Evolutionary conservation across 768 basidiomycete species (phyloP).

Genomic region (Hydnum rufescens): DNA sequence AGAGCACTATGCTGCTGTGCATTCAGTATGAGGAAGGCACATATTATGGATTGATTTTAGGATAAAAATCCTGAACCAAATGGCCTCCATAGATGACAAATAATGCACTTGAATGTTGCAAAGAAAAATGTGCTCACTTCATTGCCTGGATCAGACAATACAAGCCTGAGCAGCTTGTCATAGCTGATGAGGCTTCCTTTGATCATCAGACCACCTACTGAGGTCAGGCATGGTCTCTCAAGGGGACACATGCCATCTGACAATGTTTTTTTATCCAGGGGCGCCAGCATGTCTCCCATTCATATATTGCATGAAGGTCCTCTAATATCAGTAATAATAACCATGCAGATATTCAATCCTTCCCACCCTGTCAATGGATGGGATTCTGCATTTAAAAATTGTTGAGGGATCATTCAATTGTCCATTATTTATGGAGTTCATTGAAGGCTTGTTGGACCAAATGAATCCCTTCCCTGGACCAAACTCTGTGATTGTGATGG

Average conservation of each 20-base stretch:
- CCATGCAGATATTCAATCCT: too few species aligned
- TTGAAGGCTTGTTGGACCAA: too few species aligned
- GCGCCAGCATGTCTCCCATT: not conserved
- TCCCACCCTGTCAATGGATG: too few species aligned
- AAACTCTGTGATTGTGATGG: too few species aligned
- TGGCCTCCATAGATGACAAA: conserved; percentile 1
- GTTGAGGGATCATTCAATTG: too few species aligned
- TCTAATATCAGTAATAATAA: not conserved
- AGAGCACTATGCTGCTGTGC: not conserved
- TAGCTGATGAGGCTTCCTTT: conserved; percentile 6
- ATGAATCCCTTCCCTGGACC: too few species aligned
- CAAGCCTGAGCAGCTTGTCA: conserved; percentile 4
- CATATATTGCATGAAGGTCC: not conserved
- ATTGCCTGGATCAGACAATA: not conserved
- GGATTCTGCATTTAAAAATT: too few species aligned
- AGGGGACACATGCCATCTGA: not conserved
- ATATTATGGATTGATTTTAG: not conserved
- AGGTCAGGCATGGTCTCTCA: not conserved
- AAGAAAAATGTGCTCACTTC: not conserved
- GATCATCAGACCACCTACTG: not conserved
- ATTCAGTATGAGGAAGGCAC: not conserved
- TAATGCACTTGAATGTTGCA: not conserved
- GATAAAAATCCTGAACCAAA: not conserved
- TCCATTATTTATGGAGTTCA: too few species aligned
- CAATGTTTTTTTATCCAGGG: not conserved